Conservation (phyloP, 139 green algal genomes). For the Penium margaritaceum region DNA sequence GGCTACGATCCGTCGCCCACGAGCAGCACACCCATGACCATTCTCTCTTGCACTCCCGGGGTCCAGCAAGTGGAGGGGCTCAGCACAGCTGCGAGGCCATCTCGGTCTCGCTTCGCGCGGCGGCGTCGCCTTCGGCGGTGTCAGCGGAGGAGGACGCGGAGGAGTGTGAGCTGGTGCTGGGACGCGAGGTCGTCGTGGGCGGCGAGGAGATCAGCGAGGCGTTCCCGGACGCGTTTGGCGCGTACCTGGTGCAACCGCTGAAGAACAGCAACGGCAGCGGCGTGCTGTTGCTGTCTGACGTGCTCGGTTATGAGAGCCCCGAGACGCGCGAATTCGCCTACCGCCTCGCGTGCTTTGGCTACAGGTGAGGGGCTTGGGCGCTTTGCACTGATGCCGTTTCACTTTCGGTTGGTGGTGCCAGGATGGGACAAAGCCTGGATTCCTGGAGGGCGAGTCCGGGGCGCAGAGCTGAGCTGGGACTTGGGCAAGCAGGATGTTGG, state of each 20-base stretch:
- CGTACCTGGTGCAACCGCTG: conserved; percentile 16
- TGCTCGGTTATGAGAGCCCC: conserved; percentile 5
- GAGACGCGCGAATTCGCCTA: conserved; percentile 33
- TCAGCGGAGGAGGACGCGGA: conserved; percentile 6
- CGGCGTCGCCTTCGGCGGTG: background rate
- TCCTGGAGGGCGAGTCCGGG: too few species aligned
- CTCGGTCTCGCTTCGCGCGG: background rate
- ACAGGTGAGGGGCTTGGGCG: conserved; percentile 36
- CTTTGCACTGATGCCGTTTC: too few species aligned
- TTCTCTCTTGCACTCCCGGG: too few species aligned
- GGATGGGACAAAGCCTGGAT: too few species aligned
- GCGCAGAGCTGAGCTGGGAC: too few species aligned
- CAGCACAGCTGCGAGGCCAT: too few species aligned
- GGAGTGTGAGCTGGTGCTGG: conserved; percentile 20
- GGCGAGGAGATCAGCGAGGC: background rate
- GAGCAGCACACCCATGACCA: too few species aligned
- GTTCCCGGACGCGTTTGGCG: conserved; percentile 4
- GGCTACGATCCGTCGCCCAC: too few species aligned
- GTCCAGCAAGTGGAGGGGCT: too few species aligned
- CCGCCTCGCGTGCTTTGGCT: conserved; percentile 35
- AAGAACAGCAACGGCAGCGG: conserved; percentile 39
- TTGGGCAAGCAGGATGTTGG: too few species aligned
- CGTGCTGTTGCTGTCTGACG: conserved; percentile 32
- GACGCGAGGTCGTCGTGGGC: conserved; percentile 21
- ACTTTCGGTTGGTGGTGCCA: too few species aligned